Conservation (phyloP, 257 asterid genomes). For the Nicotiana sylvestris region DNA sequence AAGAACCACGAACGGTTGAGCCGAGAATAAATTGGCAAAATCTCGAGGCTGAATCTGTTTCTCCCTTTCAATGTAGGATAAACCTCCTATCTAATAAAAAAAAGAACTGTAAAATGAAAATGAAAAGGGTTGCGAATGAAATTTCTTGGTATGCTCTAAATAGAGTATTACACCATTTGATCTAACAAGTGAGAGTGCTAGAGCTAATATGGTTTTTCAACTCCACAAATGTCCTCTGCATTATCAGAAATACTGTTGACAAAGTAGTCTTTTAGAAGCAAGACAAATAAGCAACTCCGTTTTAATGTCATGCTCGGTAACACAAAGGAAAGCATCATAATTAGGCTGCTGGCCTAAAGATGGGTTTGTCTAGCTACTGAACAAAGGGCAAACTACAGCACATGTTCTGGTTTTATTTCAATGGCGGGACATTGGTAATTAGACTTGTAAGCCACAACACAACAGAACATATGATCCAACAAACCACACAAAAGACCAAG, state of each 20-base stretch:
- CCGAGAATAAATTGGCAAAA: background rate
- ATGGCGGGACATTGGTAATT: slow-evolving; percentile 18
- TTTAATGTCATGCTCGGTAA: background rate
- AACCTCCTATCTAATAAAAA: too few species aligned
- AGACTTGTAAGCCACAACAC: slow-evolving; percentile 50
- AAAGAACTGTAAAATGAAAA: background rate
- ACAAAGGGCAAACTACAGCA: background rate
- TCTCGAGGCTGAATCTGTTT: background rate
- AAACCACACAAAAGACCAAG: slow-evolving; percentile 36
- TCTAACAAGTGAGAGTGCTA: background rate
- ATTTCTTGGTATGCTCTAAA: background rate
- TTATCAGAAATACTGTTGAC: background rate
- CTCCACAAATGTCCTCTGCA: background rate
- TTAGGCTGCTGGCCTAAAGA: background rate
- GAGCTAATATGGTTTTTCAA: background rate
- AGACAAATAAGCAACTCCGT: background rate
- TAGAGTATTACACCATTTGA: background rate
- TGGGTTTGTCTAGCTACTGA: background rate
- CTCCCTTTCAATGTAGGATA: background rate
- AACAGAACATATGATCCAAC: slow-evolving; percentile 53
- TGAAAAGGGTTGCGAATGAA: background rate
- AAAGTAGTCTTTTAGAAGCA: background rate
- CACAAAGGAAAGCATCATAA: background rate
- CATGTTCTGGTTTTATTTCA: background rate
- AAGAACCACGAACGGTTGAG: background rate